Conservation (phyloP, 1,284 basidiomycete species). For the Farysia itapuensis region DNA sequence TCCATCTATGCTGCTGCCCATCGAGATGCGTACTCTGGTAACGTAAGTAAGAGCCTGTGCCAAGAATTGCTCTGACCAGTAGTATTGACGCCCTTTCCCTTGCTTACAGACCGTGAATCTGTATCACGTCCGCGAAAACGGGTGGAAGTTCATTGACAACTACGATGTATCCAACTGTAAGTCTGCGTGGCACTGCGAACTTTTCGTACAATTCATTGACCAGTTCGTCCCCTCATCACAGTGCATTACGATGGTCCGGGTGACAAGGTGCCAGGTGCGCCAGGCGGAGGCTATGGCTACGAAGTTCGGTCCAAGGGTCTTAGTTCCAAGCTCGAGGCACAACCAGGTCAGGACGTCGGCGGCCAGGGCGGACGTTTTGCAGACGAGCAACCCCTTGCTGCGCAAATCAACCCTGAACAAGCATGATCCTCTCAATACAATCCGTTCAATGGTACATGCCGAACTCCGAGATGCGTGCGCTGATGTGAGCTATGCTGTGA, state of each 20-base stretch:
- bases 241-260: constrained; percentile 58
- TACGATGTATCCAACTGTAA: constrained; percentile 53
- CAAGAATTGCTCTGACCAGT: not conserved
- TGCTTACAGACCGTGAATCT: constrained; percentile 76
- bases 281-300: constrained; percentile 57
- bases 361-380: constrained; percentile 39
- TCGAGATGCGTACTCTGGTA: constrained; percentile 88
- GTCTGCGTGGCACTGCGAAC: constrained; percentile 5
- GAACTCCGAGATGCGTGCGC: no score
- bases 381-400: constrained; percentile 33
- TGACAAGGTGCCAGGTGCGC: constrained; percentile 45
- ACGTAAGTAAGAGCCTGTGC: constrained; percentile 39
- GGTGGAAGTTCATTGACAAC: constrained; percentile 65
- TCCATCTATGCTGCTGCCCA: constrained; percentile 98
- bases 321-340: constrained; percentile 42
- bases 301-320: constrained; percentile 52
- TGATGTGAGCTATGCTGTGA: no score
- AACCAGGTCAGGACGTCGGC: constrained; percentile 34
- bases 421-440: constrained; percentile 9
- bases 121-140: constrained; percentile 90
- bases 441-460: no score
- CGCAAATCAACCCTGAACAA: constrained; percentile 29
- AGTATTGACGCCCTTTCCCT: no score
- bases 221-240: constrained; percentile 1
- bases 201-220: not conserved